Conservation (phyloP, 1,284 basidiomycete species). For the Irpex sp. region DNA sequence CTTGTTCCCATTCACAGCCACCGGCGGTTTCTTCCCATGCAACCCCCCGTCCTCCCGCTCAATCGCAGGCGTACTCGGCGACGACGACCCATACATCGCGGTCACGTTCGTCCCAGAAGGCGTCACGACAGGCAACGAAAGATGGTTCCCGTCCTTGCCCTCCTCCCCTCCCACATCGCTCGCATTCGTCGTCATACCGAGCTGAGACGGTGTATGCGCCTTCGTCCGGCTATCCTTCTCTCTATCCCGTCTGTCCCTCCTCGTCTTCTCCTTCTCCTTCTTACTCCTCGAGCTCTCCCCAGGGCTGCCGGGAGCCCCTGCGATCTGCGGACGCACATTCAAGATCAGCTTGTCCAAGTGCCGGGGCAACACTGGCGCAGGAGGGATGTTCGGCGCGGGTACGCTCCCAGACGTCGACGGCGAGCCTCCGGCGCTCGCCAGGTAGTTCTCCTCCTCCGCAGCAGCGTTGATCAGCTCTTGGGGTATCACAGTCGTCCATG, state of each 20-base stretch:
- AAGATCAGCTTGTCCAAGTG: constrained; percentile 94
- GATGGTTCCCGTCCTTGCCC: constrained; percentile 12
- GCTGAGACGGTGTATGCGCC: constrained; percentile 12
- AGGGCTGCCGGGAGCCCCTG: constrained; percentile 18
- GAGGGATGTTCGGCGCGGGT: constrained; percentile 73
- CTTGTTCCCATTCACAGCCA: constrained; percentile 12
- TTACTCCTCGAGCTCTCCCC: constrained; percentile 11
- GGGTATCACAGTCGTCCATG: constrained; percentile 79
- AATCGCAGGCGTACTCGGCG: constrained; percentile 9
- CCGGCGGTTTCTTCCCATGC: constrained; percentile 13
- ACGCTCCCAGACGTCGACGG: constrained; percentile 32
- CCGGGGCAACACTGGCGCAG: constrained; percentile 83
- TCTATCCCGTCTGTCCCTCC: constrained; percentile 9
- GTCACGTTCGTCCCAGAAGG: constrained; percentile 41
- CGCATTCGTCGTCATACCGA: constrained; percentile 24
- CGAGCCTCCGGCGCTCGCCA: constrained; percentile 38
- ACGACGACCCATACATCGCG: constrained; percentile 15
- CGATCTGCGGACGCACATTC: constrained; percentile 47
- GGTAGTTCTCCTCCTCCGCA: constrained; percentile 78
- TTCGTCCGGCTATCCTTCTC: constrained; percentile 21
- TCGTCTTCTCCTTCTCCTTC: constrained; percentile 18
- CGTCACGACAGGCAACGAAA: constrained; percentile 36
- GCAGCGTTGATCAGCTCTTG: constrained; percentile 73
- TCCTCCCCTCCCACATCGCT: constrained; percentile 11
- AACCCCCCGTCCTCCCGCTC: neutral